A percentile compares a stretch with the other conserved stretches of the same genome.
Evolutionary conservation across 2,329 filamentous ascomycete species (phyloP).

Genomic region (Cucurbitaria berberidis): DNA sequence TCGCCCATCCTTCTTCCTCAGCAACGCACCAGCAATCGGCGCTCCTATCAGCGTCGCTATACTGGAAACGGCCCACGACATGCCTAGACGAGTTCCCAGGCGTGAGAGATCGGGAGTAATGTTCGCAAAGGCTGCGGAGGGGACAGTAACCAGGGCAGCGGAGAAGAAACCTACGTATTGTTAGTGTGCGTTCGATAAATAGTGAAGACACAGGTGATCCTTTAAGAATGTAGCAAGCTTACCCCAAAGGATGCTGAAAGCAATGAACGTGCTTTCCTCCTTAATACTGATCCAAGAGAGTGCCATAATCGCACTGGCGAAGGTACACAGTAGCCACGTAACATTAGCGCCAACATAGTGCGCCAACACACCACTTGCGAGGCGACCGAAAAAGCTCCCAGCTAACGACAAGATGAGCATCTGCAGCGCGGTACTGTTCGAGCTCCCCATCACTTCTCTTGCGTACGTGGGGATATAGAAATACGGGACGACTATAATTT

Average conservation of each 20-base stretch:
- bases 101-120: slow-evolving; percentile 46
- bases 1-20: slow-evolving; percentile 33
- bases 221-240: slow-evolving; percentile 8
- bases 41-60: slow-evolving; percentile 45
- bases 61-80: slow-evolving; percentile 47
- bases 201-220: not conserved
- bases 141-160: slow-evolving; percentile 46
- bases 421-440: slow-evolving; percentile 38
- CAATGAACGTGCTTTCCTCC: slow-evolving; percentile 35
- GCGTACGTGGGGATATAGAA: slow-evolving; percentile 49
- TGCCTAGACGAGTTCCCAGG: slow-evolving; percentile 45
- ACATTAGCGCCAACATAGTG: slow-evolving; percentile 43
- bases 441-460: slow-evolving; percentile 36
- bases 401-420: slow-evolving; percentile 43
- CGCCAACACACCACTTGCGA: slow-evolving; percentile 37
- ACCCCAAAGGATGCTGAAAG: slow-evolving; percentile 47
- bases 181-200: not conserved
- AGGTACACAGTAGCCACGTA: slow-evolving; percentile 42
- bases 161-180: slow-evolving; percentile 43
- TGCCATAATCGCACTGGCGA: slow-evolving; percentile 35
- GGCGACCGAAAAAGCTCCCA: slow-evolving; percentile 44
- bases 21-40: slow-evolving; percentile 44
- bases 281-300: slow-evolving; percentile 44
- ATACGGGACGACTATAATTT: slow-evolving; percentile 35
- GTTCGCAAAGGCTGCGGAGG: slow-evolving; percentile 45